These are phyloP conservation scores for Salix brachista DNA, from an alignment of 345 rosid genomes.

Conservation along the genomic window DNA sequence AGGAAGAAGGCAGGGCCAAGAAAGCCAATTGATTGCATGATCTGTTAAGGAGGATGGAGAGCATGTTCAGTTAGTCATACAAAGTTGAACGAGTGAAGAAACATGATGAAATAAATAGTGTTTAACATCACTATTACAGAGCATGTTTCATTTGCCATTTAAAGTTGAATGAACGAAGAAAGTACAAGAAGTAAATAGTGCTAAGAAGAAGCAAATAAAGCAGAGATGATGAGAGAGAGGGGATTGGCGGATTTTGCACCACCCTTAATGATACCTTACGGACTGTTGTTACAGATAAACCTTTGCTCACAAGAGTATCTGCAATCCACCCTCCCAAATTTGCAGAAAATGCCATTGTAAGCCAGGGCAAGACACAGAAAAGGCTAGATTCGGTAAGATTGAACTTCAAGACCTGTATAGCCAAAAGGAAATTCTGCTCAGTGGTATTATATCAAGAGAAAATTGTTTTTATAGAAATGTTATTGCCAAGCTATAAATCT, in stretches of 20 bases:
- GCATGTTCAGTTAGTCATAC: conserved; percentile 1
- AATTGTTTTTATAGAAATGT: not conserved
- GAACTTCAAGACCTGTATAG: conserved; percentile 71
- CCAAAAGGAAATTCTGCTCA: not conserved
- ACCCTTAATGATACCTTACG: conserved; percentile 58
- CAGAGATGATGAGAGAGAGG: not conserved
- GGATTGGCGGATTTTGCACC: not conserved
- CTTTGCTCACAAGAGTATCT: conserved; percentile 82
- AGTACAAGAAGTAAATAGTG: not conserved
- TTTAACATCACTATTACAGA: not conserved
- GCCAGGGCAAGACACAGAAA: conserved; percentile 81
- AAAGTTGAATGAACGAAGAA: conserved; percentile 2
- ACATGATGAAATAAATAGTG: not conserved
- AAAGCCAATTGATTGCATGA: conserved; percentile 95
- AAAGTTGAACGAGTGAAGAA: not conserved
- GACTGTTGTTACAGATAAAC: conserved; percentile 70
- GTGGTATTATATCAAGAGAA: conserved; percentile 7
- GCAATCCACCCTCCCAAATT: conserved; percentile 97
- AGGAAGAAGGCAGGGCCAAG: conserved; percentile 95
- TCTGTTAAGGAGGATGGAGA: conserved; percentile 36
- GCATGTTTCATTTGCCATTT: conserved; percentile 2
- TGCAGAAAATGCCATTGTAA: conserved; percentile 93
- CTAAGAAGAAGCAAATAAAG: not conserved
- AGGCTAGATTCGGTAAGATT: conserved; percentile 87
- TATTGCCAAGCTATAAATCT: not conserved